These are phyloP conservation scores for Fusarium nygamai DNA, from an alignment of 2,329 filamentous ascomycete species.

Conservation along the genomic window DNA sequence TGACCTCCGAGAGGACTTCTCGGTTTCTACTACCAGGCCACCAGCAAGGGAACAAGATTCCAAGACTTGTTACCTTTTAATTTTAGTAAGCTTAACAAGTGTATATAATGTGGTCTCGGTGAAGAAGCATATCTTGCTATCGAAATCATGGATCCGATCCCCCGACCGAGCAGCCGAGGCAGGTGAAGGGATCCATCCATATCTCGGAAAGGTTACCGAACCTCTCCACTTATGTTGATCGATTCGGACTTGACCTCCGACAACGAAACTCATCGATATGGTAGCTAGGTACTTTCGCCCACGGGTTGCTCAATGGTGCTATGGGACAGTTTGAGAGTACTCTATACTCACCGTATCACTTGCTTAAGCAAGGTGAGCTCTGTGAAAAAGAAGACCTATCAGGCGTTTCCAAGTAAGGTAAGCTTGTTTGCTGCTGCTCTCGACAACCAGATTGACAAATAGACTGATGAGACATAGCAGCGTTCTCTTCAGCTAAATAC, in stretches of 20 bases:
- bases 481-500: not conserved
- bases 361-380: not conserved
- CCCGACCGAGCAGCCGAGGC: constrained; percentile 45
- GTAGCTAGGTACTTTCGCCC: not conserved
- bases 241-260: constrained; percentile 14
- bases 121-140: not conserved
- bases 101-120: not conserved
- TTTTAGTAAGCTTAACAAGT: not conserved
- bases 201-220: constrained; percentile 12
- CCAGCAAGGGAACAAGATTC: not conserved
- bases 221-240: not conserved
- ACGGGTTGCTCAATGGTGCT: constrained; percentile 5
- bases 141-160: constrained; percentile 25
- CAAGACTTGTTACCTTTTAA: not conserved
- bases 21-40: not conserved
- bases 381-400: not conserved
- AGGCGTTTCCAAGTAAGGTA: not conserved
- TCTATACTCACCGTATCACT: no score
- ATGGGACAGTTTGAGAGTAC: not conserved
- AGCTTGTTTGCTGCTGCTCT: not conserved
- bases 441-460: not conserved
- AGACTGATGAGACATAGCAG: not conserved
- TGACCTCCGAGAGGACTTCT: not conserved
- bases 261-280: not conserved
- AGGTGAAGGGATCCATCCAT: constrained; percentile 1